phyloP scores from a whole-genome alignment of 208 protist genomes.

The Trypanosomatidae sp. region DNA sequence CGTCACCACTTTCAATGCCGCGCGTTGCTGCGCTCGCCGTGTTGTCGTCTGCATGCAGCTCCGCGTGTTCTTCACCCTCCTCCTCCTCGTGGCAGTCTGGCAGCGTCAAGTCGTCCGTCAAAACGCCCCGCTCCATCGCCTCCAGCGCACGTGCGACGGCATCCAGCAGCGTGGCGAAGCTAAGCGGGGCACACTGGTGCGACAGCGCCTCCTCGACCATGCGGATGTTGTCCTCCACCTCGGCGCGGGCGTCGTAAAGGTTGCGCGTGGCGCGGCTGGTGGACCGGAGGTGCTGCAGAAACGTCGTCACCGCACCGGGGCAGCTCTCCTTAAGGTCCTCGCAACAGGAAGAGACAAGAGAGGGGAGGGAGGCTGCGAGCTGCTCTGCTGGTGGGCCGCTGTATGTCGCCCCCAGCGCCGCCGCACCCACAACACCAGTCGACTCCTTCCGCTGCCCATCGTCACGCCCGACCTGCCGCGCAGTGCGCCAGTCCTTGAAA shows the following conservation, averaged over 20 bases:
- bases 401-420: not conserved
- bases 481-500: constrained; percentile 22
- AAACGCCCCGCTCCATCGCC: constrained; percentile 62
- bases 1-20: not conserved
- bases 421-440: too few relatives aligned
- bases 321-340: constrained; percentile 12
- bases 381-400: too few relatives aligned
- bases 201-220: constrained; percentile 47
- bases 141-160: constrained; percentile 41
- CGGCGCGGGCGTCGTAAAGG: constrained; percentile 34
- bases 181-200: constrained; percentile 44
- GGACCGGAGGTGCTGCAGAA: constrained; percentile 19
- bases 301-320: constrained; percentile 1
- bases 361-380: not conserved
- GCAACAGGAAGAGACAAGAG: not conserved
- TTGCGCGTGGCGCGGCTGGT: constrained; percentile 15
- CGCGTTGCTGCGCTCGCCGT: too few relatives aligned
- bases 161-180: constrained; percentile 58
- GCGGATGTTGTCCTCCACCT: constrained; percentile 68
- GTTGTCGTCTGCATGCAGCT: too few relatives aligned
- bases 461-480: not conserved
- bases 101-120: constrained; percentile 39
- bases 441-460: too few relatives aligned
- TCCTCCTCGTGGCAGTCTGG: too few relatives aligned
- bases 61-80: too few relatives aligned